phyloP scores from a whole-genome alignment of 2,329 filamentous ascomycete species.

The Arthrobotrys conoides region DNA sequence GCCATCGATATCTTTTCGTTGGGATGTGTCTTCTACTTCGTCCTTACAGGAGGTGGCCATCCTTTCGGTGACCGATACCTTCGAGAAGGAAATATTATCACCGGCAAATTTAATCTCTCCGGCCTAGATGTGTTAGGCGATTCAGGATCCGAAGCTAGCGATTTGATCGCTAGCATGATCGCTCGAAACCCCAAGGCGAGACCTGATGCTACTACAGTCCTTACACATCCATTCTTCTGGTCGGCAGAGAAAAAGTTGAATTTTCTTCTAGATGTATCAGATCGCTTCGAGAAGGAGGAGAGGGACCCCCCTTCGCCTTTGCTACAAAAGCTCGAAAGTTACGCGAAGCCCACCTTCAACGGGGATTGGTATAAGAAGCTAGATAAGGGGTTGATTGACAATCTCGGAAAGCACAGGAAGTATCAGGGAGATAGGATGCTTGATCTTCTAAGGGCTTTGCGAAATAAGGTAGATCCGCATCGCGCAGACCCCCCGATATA shows the following conservation, averaged over 20 bases:
- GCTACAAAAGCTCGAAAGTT: slow-evolving; percentile 74
- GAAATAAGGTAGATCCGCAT: slow-evolving; percentile 77
- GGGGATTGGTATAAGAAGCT: slow-evolving; percentile 80
- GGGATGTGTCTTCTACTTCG: slow-evolving; percentile 98
- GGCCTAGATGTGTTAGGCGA: slow-evolving; percentile 83
- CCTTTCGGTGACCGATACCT: slow-evolving; percentile 96
- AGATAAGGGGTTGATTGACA: slow-evolving; percentile 56
- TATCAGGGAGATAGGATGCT: slow-evolving; percentile 88
- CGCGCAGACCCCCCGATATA: neutral
- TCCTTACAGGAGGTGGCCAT: slow-evolving; percentile 91
- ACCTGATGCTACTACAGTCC: slow-evolving; percentile 82
- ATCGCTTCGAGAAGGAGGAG: slow-evolving; percentile 91
- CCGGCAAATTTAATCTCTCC: slow-evolving; percentile 81
- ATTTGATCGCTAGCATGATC: slow-evolving; percentile 87
- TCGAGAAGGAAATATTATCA: slow-evolving; percentile 97
- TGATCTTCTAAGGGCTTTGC: slow-evolving; percentile 86
- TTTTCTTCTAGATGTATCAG: slow-evolving; percentile 96
- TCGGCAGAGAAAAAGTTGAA: slow-evolving; percentile 85
- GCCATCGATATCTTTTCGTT: slow-evolving; percentile 98
- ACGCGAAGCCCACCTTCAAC: slow-evolving; percentile 72
- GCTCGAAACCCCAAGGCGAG: slow-evolving; percentile 75
- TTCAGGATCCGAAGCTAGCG: slow-evolving; percentile 86
- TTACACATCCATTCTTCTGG: slow-evolving; percentile 99
- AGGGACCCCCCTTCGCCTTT: slow-evolving; percentile 69
- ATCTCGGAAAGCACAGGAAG: slow-evolving; percentile 62